Conservation (phyloP, 352 stramenopile species). For the Pythium rishiriense region DNA sequence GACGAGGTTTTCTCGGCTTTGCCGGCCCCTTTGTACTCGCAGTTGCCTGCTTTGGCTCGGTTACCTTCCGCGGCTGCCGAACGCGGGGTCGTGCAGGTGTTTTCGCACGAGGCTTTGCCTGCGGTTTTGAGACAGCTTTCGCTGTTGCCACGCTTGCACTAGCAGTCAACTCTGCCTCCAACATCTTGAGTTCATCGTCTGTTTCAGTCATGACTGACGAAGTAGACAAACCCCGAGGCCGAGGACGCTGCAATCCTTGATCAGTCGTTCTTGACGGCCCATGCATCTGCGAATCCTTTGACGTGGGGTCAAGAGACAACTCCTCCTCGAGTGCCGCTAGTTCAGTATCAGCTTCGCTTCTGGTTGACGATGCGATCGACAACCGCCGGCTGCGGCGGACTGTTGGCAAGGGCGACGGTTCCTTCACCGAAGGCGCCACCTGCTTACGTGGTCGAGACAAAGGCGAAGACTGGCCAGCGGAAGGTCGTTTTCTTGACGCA, state of each 20-base stretch:
- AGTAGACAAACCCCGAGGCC: slow-evolving; percentile 22
- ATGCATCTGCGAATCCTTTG: not conserved
- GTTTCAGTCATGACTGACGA: slow-evolving; percentile 31
- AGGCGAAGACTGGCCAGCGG: not conserved
- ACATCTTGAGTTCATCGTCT: slow-evolving; percentile 34
- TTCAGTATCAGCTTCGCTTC: slow-evolving; percentile 33
- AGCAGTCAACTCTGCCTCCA: slow-evolving; percentile 33
- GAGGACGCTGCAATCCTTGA: not conserved
- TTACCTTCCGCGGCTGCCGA: not conserved
- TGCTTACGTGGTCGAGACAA: not conserved
- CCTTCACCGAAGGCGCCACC: not conserved
- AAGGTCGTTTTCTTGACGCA: slow-evolving; percentile 1
- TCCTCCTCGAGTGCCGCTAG: slow-evolving; percentile 36
- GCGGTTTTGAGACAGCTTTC: not conserved
- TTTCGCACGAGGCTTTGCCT: not conserved
- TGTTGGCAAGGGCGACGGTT: not conserved
- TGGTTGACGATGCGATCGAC: slow-evolving; percentile 19
- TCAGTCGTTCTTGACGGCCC: not conserved
- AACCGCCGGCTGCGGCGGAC: slow-evolving; percentile 10
- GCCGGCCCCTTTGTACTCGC: not conserved
- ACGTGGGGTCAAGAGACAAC: not conserved
- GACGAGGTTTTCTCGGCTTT: slow-evolving; percentile 5
- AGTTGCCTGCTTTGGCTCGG: not conserved
- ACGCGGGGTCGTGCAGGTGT: not conserved
- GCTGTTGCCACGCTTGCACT: not conserved